These are phyloP conservation scores for Citrus mangshanensis DNA, from an alignment of 345 rosid species.

Conservation along the genomic window DNA sequence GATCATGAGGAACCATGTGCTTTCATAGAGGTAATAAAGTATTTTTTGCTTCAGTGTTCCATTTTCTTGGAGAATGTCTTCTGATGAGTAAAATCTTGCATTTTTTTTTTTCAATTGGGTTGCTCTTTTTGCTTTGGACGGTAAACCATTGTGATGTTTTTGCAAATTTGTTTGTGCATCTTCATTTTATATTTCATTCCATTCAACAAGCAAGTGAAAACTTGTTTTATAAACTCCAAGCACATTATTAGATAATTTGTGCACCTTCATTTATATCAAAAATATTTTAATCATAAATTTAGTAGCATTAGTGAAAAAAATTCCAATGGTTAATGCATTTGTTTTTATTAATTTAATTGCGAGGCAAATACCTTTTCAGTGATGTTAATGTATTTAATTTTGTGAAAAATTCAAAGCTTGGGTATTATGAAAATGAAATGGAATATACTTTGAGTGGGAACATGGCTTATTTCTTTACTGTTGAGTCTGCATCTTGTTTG, in stretches of 20 bases:
- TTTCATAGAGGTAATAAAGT: conserved; percentile 74
- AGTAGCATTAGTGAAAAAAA: neutral
- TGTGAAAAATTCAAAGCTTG: neutral
- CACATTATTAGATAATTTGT: neutral
- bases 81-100: neutral
- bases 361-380: neutral
- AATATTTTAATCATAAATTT: neutral
- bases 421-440: neutral
- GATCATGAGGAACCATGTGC: conserved; percentile 43
- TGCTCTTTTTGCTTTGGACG: neutral
- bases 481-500: neutral
- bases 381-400: neutral
- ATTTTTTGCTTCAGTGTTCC: conserved; percentile 9
- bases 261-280: neutral
- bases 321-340: neutral
- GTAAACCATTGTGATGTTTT: neutral
- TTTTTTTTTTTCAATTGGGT: neutral
- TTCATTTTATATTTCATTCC: neutral
- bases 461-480: neutral
- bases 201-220: neutral
- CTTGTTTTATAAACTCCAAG: neutral
- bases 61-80: conserved; percentile 4
- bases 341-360: neutral
- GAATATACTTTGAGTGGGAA: neutral
- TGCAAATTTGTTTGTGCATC: neutral